These are phyloP conservation scores for Solanum clarkiae DNA, from an alignment of 257 asterid genomes.

Conservation along the genomic window DNA sequence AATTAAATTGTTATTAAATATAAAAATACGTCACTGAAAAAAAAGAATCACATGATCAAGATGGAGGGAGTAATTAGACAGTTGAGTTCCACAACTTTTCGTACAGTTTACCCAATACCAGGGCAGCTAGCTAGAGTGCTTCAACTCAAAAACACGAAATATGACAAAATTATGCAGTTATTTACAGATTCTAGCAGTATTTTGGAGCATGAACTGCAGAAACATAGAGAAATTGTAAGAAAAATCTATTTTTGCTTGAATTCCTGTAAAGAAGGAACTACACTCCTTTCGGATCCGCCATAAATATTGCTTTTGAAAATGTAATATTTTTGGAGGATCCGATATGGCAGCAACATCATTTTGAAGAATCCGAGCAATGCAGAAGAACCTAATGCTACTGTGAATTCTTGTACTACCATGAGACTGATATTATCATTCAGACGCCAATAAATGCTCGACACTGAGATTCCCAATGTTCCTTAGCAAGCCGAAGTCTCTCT, in stretches of 20 bases:
- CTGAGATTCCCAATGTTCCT: constrained; percentile 90
- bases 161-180: neutral
- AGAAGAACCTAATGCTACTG: neutral
- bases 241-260: neutral
- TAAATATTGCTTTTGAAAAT: neutral
- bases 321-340: neutral
- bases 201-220: neutral
- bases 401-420: neutral
- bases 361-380: neutral
- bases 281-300: neutral
- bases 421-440: constrained; percentile 3
- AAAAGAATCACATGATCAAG: neutral
- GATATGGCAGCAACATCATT: neutral
- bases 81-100: neutral
- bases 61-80: neutral
- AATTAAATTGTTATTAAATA: neutral
- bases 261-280: neutral
- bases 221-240: neutral
- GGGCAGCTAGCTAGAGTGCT: neutral
- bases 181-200: neutral
- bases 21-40: neutral
- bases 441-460: constrained; percentile 62
- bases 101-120: neutral
- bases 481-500: constrained; percentile 62
- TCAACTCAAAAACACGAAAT: neutral